These are phyloP conservation scores for Talaromyces wortmannii DNA, from an alignment of 495 filamentous ascomycete genomes.

Conservation along the genomic window DNA sequence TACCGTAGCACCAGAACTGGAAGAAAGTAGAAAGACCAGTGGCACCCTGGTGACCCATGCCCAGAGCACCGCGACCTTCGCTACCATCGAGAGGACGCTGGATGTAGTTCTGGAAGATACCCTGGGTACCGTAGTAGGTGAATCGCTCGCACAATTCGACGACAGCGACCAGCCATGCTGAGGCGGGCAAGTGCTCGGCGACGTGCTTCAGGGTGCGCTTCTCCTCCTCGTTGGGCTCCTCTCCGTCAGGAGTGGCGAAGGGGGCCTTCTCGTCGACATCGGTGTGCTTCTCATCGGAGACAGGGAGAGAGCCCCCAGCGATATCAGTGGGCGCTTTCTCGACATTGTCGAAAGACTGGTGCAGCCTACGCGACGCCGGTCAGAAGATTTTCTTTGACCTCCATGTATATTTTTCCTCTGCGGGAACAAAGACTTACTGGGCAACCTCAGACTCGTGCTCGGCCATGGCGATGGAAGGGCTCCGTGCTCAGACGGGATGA, in stretches of 20 bases:
- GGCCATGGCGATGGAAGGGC: conserved; percentile 19
- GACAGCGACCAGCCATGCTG: conserved; percentile 53
- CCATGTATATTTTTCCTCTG: background rate
- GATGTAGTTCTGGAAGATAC: conserved; percentile 54
- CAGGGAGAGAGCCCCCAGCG: conserved; percentile 2
- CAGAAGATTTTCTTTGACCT: background rate
- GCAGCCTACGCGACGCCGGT: background rate
- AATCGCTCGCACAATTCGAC: conserved; percentile 64
- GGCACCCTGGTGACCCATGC: conserved; percentile 44
- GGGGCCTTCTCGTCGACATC: conserved; percentile 26
- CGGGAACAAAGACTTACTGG: conserved; percentile 22
- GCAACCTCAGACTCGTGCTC: conserved; percentile 26
- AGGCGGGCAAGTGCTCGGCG: conserved; percentile 47
- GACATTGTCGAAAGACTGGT: conserved; percentile 18
- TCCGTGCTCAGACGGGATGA: background rate
- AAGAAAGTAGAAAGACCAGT: conserved; percentile 56
- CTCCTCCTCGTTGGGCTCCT: conserved; percentile 50
- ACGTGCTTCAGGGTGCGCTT: conserved; percentile 42
- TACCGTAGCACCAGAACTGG: conserved; percentile 55
- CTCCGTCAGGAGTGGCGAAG: conserved; percentile 32
- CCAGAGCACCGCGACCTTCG: conserved; percentile 48
- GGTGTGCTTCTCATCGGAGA: conserved; percentile 23
- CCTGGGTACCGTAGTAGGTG: conserved; percentile 57
- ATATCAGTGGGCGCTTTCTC: conserved; percentile 12
- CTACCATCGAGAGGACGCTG: conserved; percentile 38